Base-by-base conservation (phyloP, 2,329 filamentous ascomycete species). In the Fusarium sp. region DNA sequence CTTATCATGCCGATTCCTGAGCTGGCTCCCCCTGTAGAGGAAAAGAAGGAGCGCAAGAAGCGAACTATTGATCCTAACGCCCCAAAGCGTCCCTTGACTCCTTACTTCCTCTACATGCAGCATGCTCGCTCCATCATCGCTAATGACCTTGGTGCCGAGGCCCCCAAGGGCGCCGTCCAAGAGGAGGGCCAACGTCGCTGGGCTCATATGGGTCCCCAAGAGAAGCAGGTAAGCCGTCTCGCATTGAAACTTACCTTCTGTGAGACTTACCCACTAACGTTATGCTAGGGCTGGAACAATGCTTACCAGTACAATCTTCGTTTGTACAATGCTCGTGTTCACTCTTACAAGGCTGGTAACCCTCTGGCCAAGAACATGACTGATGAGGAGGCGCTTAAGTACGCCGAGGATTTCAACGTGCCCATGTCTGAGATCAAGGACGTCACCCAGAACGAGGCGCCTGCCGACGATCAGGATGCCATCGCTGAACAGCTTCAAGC, bases 31-130 rank as follows among this genome's bases (percentile, higher is more conserved):
- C 83, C 82, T 2, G 87, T 85, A 13, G 88, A 90, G 77, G 89
- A 90, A 80, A 92, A 94, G 88, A 94, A 94, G 87, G 94, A 96
- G 87, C 91, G 93, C 82, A 95, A 96, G 88, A 95, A 95, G 86
- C 89, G 91, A 68, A 90, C 90, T 44, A 91, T 93, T 78, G 95
- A 98, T 80, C 95, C 95, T 74, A 97, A 97, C 81, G 95, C 95
- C 10, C 95, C 95, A 66, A 98, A 98, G 89, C 91, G 95, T 54
- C 95, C 95, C 12, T 83, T 98, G 78, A 98, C 95, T 9, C 94
- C 95, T 5, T 98, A 97, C 85, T 97, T 98, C 86, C 85, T 98
- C 67, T 98, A 94, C 85, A 94, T 97, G 87, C 92, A 97, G 81
- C 91, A 92, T 71, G 94, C 94, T 71, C 92, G 96, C 53, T 88